A percentile compares a stretch with the other conserved stretches of the same genome.
Conservation (phyloP, 2,329 filamentous ascomycete species). For the Proliferodiscus dingleyae region DNA sequence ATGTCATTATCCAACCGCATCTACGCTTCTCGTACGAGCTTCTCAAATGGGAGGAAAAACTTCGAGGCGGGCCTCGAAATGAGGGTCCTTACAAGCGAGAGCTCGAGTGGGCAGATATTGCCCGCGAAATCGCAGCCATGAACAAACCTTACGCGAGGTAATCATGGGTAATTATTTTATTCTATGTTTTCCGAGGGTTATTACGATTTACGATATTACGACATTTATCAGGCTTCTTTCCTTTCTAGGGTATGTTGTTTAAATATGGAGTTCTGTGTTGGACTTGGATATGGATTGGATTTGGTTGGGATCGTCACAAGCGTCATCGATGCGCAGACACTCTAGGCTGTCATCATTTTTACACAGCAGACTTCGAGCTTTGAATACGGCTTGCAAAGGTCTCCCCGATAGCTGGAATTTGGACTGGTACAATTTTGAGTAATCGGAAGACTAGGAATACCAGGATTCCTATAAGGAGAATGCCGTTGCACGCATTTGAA, state of each 20-base stretch:
- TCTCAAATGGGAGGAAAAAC: slow-evolving; percentile 87
- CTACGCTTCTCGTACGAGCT: slow-evolving; percentile 92
- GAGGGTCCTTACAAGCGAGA: slow-evolving; percentile 61
- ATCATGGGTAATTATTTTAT: slow-evolving; percentile 5
- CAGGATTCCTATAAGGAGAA: too few relatives aligned
- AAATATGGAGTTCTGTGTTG: slow-evolving; percentile 5
- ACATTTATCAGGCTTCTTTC: slow-evolving; percentile 18
- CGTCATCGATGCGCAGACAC: not conserved
- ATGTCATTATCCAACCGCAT: slow-evolving; percentile 98
- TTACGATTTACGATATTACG: slow-evolving; percentile 16
- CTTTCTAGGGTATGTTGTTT: slow-evolving; percentile 9
- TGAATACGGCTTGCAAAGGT: not conserved
- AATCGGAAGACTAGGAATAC: too few relatives aligned
- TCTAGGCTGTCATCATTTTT: not conserved
- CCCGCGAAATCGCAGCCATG: slow-evolving; percentile 89
- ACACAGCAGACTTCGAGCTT: not conserved
- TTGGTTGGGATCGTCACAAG: not conserved
- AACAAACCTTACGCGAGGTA: slow-evolving; percentile 85
- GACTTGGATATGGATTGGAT: not conserved
- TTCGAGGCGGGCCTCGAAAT: slow-evolving; percentile 41
- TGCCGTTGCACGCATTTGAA: too few relatives aligned
- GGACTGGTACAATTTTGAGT: not conserved
- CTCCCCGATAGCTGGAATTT: not conserved
- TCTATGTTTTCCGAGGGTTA: slow-evolving; percentile 1
- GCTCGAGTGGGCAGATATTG: slow-evolving; percentile 84